Evolutionary conservation across 352 stramenopile genomes (phyloP).

Genomic region (Phytophthora cryptogea): DNA sequence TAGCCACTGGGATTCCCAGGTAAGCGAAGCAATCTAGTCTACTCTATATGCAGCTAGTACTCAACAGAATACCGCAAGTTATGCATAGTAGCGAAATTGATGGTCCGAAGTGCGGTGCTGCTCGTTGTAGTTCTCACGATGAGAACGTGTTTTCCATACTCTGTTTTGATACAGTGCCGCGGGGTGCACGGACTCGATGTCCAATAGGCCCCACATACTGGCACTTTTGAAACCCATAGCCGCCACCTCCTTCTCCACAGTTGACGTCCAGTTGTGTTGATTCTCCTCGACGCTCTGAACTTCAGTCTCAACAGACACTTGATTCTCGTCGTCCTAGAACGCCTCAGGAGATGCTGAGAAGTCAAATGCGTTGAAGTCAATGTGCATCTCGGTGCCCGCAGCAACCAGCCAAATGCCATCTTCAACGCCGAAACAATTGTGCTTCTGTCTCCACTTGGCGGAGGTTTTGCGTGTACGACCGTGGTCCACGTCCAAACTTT

Average conservation of each 20-base stretch:
- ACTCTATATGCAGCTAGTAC: background rate
- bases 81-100: background rate
- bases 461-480: slow-evolving; percentile 34
- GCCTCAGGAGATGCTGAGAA: slow-evolving; percentile 32
- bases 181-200: background rate
- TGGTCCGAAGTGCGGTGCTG: background rate
- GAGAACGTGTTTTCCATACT: background rate
- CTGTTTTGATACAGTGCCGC: background rate
- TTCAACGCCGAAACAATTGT: slow-evolving; percentile 2
- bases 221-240: background rate
- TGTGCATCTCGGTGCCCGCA: slow-evolving; percentile 20
- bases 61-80: background rate
- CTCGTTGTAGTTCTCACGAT: background rate
- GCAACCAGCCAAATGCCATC: slow-evolving; percentile 6
- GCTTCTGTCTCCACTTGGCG: slow-evolving; percentile 7
- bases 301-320: background rate
- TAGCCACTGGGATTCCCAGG: no score
- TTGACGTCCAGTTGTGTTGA: background rate
- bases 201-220: background rate
- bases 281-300: background rate
- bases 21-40: background rate
- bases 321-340: slow-evolving; percentile 10
- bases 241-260: background rate
- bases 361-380: slow-evolving; percentile 40
- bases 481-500: slow-evolving; percentile 9